Evolutionary conservation across 805 yeast species (phyloP).

Genomic region (Candida nemodendra): DNA sequence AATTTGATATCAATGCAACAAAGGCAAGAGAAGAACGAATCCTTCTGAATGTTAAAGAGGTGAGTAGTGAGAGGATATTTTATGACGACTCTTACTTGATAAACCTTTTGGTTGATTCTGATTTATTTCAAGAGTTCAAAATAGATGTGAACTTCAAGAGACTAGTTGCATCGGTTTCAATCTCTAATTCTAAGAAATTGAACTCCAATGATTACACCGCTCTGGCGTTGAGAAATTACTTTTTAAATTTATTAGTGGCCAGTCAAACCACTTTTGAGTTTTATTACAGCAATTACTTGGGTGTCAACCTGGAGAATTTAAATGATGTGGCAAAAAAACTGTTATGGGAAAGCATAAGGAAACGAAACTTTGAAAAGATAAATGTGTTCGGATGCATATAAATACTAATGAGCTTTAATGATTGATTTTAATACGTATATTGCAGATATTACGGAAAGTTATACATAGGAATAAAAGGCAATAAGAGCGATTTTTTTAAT

Average conservation of each 20-base stretch:
- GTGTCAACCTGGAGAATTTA: conserved; percentile 28
- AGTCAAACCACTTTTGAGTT: conserved; percentile 54
- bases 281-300: conserved; percentile 33
- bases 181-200: conserved; percentile 43
- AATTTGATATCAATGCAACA: too few relatives aligned
- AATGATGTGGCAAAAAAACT: conserved; percentile 41
- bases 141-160: conserved; percentile 43
- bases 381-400: conserved; percentile 24
- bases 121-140: conserved; percentile 48
- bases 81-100: conserved; percentile 28
- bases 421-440: too few relatives aligned
- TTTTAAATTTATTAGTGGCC: conserved; percentile 54
- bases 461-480: too few relatives aligned
- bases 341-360: conserved; percentile 50
- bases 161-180: conserved; percentile 49
- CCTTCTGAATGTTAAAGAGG: conserved; percentile 3
- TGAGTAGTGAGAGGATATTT: conserved; percentile 4
- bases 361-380: conserved; percentile 50
- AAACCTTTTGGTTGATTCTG: conserved; percentile 39
- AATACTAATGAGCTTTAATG: too few relatives aligned
- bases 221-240: conserved; percentile 47
- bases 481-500: too few relatives aligned
- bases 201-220: conserved; percentile 38
- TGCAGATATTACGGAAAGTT: too few relatives aligned
- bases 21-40: too few relatives aligned